Evolutionary conservation across 2,329 filamentous ascomycete species (phyloP).

Genomic region (Pseudogymnoascus sp.): DNA sequence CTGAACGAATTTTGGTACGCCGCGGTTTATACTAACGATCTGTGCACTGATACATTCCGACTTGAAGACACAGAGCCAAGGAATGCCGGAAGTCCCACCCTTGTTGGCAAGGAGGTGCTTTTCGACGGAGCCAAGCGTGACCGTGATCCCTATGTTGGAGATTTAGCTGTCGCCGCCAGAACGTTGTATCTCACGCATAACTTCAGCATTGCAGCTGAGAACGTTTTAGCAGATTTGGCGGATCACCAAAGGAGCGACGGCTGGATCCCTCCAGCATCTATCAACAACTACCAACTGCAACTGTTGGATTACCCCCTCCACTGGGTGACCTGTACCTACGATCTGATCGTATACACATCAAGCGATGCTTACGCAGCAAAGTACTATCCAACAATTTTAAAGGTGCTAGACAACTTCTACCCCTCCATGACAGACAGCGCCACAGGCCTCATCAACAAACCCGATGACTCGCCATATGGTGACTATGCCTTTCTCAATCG

Average conservation of each 20-base stretch:
- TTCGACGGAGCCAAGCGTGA: constrained; percentile 48
- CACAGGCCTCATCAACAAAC: constrained; percentile 40
- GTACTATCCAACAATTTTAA: constrained; percentile 38
- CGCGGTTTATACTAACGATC: constrained; percentile 47
- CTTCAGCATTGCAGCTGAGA: constrained; percentile 35
- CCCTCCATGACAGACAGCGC: constrained; percentile 35
- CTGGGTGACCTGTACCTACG: constrained; percentile 45
- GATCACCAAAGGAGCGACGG: constrained; percentile 45
- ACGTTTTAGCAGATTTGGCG: constrained; percentile 45
- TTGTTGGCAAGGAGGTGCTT: constrained; percentile 42
- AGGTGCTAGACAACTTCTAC: constrained; percentile 43
- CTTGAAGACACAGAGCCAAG: constrained; percentile 45
- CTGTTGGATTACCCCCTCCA: constrained; percentile 49
- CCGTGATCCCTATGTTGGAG: constrained; percentile 48
- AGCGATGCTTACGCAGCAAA: constrained; percentile 37
- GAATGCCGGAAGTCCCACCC: constrained; percentile 36
- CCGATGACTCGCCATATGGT: constrained; percentile 37
- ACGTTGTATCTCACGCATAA: constrained; percentile 45
- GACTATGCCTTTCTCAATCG: constrained; percentile 48
- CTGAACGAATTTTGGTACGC: constrained; percentile 50
- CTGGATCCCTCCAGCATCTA: constrained; percentile 46
- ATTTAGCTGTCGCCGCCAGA: constrained; percentile 43
- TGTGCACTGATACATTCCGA: constrained; percentile 41
- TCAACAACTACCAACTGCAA: constrained; percentile 40
- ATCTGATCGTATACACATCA: constrained; percentile 46